Evolutionary conservation across 805 yeast genomes (phyloP).

Genomic region (Metschnikowia cerradonensis): DNA sequence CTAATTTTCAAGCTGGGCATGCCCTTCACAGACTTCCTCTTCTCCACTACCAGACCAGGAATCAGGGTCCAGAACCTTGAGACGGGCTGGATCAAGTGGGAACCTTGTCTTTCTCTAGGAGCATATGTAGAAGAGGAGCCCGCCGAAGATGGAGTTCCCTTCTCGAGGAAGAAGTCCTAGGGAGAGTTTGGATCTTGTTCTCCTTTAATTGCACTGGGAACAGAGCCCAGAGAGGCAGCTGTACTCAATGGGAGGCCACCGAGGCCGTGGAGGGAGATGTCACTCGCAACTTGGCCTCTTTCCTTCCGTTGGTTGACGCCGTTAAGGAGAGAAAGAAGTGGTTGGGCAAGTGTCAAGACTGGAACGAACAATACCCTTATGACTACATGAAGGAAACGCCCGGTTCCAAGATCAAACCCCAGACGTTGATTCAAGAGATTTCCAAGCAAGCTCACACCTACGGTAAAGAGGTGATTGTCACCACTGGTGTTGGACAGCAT

Average conservation of each 20-base stretch:
- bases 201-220: slow-evolving; percentile 19
- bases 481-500: slow-evolving; percentile 99
- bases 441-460: slow-evolving; percentile 63
- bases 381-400: slow-evolving; percentile 76
- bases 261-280: slow-evolving; percentile 98
- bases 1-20: slow-evolving; percentile 35
- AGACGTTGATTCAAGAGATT: slow-evolving; percentile 75
- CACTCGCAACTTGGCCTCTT: slow-evolving; percentile 63
- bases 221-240: slow-evolving; percentile 22
- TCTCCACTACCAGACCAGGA: slow-evolving; percentile 33
- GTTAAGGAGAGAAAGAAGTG: slow-evolving; percentile 74
- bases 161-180: slow-evolving; percentile 48
- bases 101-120: slow-evolving; percentile 23
- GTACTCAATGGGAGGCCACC: slow-evolving; percentile 63
- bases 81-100: slow-evolving; percentile 43
- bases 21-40: slow-evolving; percentile 32
- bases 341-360: slow-evolving; percentile 66
- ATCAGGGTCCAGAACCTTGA: slow-evolving; percentile 32
- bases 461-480: slow-evolving; percentile 74
- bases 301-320: slow-evolving; percentile 65
- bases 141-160: slow-evolving; percentile 21
- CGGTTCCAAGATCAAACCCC: slow-evolving; percentile 83
- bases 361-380: slow-evolving; percentile 89
- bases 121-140: slow-evolving; percentile 19
- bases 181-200: slow-evolving; percentile 33